Evolutionary conservation across 2,329 filamentous ascomycete species (phyloP), one percentile per base, ranked within the genome.

Genomic region (Paracamarosporium sp.): DNA sequence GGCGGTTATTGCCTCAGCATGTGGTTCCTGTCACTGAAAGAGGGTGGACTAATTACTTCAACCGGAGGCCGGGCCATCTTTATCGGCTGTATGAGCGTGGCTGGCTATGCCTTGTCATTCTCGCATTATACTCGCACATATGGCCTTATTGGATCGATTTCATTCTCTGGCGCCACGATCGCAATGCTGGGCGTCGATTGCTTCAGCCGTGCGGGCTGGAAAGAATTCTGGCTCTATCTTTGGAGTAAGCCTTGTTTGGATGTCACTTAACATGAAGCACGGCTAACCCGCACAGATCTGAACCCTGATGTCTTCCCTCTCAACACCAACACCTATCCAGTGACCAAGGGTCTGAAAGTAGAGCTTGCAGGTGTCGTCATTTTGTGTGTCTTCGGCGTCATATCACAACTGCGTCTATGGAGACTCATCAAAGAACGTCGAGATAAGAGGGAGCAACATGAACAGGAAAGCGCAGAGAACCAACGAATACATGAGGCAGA

Each of bases 161-260:
- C 93, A 0, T 96, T 97, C 71, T 84, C 87, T 4, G 94, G 94
- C 7, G 89, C 92, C 3, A 97, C 92, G 0, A 86, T 86, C 3
- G 82, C 90, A 0, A 85, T 96, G 13, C 78, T 98, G 2, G 94
- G 94, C 2, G 90, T 98, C 56, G 94, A 98, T 74, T 96, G 92
- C 76, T 96, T 94, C 68, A 94, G 89, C 68, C 83, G 88, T 61
- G 92, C 93, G n/a, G 94, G 94, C 0, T 80, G 96, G 67, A 97
- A 97, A 75, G 94, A 98, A 74, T 97, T 97, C 66, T 98, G 94
- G 94, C 85, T 92, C 5, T 98, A 96, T 73, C 83, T 96, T 35
- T 98, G 94, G 94, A 81, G 85, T 86, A 73, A 75, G 83, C 73
- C 15, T 17, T 28, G 13, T 28, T 20, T 20, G 9, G 12, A 27